Conservation (phyloP, 202 grass and related monocot genomes). For the Schoenoplectus tabernaemontani region DNA sequence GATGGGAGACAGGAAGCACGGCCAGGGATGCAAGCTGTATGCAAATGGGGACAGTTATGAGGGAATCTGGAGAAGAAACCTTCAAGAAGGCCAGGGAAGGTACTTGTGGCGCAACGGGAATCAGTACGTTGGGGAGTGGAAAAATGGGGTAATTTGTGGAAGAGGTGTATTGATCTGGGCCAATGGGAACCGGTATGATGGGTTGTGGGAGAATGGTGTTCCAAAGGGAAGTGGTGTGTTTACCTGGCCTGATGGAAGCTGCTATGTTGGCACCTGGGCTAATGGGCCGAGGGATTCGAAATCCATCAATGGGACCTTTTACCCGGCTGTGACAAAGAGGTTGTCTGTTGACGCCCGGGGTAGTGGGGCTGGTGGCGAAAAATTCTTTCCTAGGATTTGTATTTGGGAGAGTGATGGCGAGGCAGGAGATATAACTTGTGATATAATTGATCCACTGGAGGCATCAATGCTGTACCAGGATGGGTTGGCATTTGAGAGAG, state of each 20-base stretch:
- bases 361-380: conserved; percentile 35
- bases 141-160: conserved; percentile 70
- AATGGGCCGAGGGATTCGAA: conserved; percentile 37
- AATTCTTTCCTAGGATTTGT: conserved; percentile 74
- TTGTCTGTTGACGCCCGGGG: conserved; percentile 57
- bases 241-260: conserved; percentile 83
- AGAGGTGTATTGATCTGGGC: conserved; percentile 80
- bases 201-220: conserved; percentile 75
- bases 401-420: conserved; percentile 98
- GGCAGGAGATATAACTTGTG: conserved; percentile 91
- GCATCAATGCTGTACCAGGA: conserved; percentile 77
- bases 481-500: conserved; percentile 30
- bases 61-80: conserved; percentile 75
- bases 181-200: conserved; percentile 86
- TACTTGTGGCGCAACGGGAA: conserved; percentile 83
- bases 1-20: conserved; percentile 71
- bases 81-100: conserved; percentile 80
- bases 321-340: conserved; percentile 50
- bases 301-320: conserved; percentile 71
- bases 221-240: conserved; percentile 75
- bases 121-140: conserved; percentile 92
- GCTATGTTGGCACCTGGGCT: conserved; percentile 64
- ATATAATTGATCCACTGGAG: conserved; percentile 89
- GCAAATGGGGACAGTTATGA: conserved; percentile 89
- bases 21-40: conserved; percentile 66